phyloP scores from a whole-genome alignment of 345 rosid genomes.

The Salix caprea region DNA sequence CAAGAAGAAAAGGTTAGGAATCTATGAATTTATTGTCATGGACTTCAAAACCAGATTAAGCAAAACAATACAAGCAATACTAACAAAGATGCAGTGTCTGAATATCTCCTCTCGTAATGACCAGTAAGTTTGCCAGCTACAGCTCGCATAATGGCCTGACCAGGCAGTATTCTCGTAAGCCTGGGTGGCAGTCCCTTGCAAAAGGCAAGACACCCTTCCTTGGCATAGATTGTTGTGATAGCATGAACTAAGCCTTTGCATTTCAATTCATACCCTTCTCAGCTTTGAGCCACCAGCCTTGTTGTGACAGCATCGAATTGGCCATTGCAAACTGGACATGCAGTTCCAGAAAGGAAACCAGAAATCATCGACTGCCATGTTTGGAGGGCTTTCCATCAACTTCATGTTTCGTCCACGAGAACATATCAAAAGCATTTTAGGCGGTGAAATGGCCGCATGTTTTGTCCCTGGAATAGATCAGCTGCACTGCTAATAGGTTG shows the following conservation, averaged over 20 bases:
- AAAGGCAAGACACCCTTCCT: slow-evolving; percentile 72
- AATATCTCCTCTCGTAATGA: slow-evolving; percentile 63
- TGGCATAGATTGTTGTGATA: slow-evolving; percentile 64
- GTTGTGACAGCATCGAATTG: slow-evolving; percentile 98
- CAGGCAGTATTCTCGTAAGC: slow-evolving; percentile 93
- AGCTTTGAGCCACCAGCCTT: slow-evolving; percentile 81
- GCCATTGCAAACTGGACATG: slow-evolving; percentile 84
- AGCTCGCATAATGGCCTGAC: slow-evolving; percentile 97
- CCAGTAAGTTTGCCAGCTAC: slow-evolving; percentile 91
- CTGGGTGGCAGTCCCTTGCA: slow-evolving; percentile 93
- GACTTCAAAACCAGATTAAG: slow-evolving; percentile 10
- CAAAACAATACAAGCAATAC: slow-evolving; percentile 14
- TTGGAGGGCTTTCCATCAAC: slow-evolving; percentile 72
- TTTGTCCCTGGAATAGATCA: slow-evolving; percentile 49
- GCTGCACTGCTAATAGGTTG: no score
- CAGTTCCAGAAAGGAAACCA: slow-evolving; percentile 89
- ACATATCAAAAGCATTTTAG: slow-evolving; percentile 63
- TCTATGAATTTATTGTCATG: slow-evolving; percentile 9
- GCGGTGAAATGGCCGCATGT: slow-evolving; percentile 96
- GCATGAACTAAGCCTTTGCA: slow-evolving; percentile 92
- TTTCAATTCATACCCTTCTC: slow-evolving; percentile 52
- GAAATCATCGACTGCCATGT: slow-evolving; percentile 97
- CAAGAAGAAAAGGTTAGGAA: background rate
- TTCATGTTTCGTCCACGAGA: slow-evolving; percentile 90
- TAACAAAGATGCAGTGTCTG: slow-evolving; percentile 46